A percentile compares a stretch with the other conserved stretches of the same genome.
Conservation (phyloP, 768 basidiomycete genomes). For the Boletus subparvulus region DNA sequence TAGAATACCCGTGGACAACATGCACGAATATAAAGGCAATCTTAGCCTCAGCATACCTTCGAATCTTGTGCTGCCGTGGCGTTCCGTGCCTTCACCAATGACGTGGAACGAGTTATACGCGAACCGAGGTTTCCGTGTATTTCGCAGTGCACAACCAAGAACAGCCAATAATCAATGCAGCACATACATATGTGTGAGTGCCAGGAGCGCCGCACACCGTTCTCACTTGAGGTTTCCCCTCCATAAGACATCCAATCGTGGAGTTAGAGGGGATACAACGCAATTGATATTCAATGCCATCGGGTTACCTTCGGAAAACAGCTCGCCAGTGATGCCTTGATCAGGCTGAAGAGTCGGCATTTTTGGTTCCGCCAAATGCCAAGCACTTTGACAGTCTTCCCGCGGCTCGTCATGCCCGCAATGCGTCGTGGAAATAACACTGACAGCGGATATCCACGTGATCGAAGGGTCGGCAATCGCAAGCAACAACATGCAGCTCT, state of each 20-base stretch:
- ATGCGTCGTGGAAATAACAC: neutral
- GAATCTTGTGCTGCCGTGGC: neutral
- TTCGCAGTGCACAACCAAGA: neutral
- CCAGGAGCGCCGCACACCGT: neutral
- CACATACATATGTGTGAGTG: neutral
- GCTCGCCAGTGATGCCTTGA: no score
- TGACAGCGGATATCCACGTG: neutral
- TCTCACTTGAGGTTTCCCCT: neutral
- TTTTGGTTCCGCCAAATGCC: neutral
- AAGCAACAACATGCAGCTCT: neutral
- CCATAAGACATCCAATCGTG: neutral
- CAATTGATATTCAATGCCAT: neutral
- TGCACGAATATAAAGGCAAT: neutral
- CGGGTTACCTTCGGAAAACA: no score
- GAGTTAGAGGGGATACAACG: conserved; percentile 21
- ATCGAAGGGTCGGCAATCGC: neutral
- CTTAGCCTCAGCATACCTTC: neutral
- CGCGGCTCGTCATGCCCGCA: no score
- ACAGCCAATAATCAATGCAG: neutral
- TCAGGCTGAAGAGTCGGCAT: no score
- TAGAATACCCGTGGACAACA: neutral
- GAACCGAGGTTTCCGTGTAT: neutral
- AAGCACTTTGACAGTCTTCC: neutral
- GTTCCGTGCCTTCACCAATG: neutral
- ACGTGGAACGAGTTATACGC: neutral